Evolutionary conservation across 2,329 filamentous ascomycete genomes (phyloP), one percentile per base, ranked within the genome.

Genomic region (Lachnellula subtilissima): DNA sequence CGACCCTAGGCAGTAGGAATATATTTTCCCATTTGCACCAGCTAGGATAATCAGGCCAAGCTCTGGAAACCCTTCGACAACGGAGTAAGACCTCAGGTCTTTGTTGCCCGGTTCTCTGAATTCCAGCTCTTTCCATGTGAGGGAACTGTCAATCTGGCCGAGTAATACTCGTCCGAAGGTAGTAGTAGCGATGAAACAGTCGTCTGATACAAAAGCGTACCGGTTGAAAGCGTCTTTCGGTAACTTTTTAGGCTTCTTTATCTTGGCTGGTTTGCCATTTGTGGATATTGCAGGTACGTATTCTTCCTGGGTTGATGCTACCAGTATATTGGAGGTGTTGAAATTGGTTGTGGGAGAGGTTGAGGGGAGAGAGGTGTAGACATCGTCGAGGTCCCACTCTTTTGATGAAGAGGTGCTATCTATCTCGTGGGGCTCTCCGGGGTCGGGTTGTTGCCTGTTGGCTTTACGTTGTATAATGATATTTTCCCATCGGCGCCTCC

Each of bases 401-500:
- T 11, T 46, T 53, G 8, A 11, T n/a, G 45, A 12, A 4, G 23
- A 28, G 7, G 6, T 47, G 45, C 14, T n/a, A 11, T 47, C 3
- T 2, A 11, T 28, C 23, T 47, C 23, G n/a, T 17, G 25, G 9
- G 25, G 12, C 8, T 28, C 22, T 25, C 3, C 9, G 9, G 45
- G 8, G 14, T 25, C 6, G 12, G 15, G 12, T 19, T 15, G 28
- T 47, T 47, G 19, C 23, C 14, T 28, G 45, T 25, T 32, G 22
- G 19, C 23, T 47, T 23, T 35, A 64, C 25, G 22, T 50, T 40
- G 52, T 65, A 68, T 8, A 83, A 64, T 3, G 78, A 76, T 42
- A 87, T 78, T 61, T 79, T 83, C 15, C 91, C 87, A 72, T 99
- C 94, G 11, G 89, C 87, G n/a, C 90, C 94, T 12, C 94, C 94